Percentiles rank a stretch among this genome's conserved stretches.
phyloP scores from a whole-genome alignment of 306 rosid species.

The Rubus idaeus region DNA sequence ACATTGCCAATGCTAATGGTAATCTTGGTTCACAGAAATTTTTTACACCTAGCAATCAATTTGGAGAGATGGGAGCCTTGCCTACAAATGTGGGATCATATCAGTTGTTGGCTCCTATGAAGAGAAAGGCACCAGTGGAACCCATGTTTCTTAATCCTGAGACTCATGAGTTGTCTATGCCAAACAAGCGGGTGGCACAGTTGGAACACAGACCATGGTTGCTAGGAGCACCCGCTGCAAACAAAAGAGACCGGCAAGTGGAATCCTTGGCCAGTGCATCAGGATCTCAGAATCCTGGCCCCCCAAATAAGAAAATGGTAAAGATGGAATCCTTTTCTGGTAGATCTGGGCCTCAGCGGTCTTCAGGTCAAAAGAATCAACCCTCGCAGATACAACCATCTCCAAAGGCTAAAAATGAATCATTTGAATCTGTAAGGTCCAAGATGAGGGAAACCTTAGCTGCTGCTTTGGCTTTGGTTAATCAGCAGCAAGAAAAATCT shows the following conservation, averaged over 20 bases:
- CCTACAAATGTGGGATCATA: slow-evolving; percentile 31
- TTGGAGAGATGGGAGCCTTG: slow-evolving; percentile 42
- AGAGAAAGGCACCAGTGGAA: slow-evolving; percentile 70
- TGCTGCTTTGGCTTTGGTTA: slow-evolving; percentile 72
- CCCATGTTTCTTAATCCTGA: slow-evolving; percentile 26
- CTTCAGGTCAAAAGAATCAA: slow-evolving; percentile 49
- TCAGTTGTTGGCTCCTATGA: slow-evolving; percentile 44
- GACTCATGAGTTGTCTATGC: slow-evolving; percentile 31
- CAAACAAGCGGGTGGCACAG: slow-evolving; percentile 55
- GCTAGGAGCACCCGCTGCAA: slow-evolving; percentile 53
- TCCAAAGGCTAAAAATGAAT: slow-evolving; percentile 58
- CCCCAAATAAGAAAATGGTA: slow-evolving; percentile 55
- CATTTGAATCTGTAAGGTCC: slow-evolving; percentile 82
- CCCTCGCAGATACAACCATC: slow-evolving; percentile 44
- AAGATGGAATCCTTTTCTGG: slow-evolving; percentile 50
- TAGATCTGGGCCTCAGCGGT: slow-evolving; percentile 62
- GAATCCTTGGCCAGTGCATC: slow-evolving; percentile 42
- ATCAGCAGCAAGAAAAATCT: slow-evolving; percentile 44
- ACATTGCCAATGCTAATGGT: slow-evolving; percentile 19
- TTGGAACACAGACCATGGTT: slow-evolving; percentile 73
- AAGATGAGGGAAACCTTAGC: slow-evolving; percentile 94
- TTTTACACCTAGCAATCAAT: slow-evolving; percentile 32
- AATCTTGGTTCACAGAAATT: slow-evolving; percentile 37
- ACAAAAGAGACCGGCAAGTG: slow-evolving; percentile 40
- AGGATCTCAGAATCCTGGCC: slow-evolving; percentile 35